Evolutionary conservation across 345 rosid species (phyloP), one percentile per base, ranked within the genome.

Genomic region (Passiflora organensis): DNA sequence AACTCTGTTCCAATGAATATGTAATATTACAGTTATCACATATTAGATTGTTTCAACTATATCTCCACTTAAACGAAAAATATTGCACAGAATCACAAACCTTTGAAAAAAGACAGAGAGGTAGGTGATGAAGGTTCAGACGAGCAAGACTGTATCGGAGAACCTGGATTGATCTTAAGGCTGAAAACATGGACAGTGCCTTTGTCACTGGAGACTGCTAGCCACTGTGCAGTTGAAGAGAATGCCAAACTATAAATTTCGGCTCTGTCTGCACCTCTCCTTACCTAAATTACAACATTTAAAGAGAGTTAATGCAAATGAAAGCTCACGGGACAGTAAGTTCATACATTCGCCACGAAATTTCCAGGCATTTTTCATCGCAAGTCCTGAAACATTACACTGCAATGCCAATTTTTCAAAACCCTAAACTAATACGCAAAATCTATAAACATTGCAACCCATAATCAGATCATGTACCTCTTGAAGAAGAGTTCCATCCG

Each of bases 201-300:
- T 64, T 93, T 93, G 64, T 89, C 96, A 58, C 99, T 93, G 53
- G 99, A 89, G 59, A 84, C 96, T 42, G 94, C 95, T 59, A 89
- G 62, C 95, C 94, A 86, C 48, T 89, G 79, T 9, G 89, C 89
- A 60, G 80, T 67, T 42, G 86, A 60, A 60, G 96, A 93, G 71
- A 93, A 89, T 13, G 94, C 96, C 73, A 93, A 66, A 69, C 96
- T 89, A 60, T 82, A 75, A 55, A 93, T 83, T 53, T 84, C 95
- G 3, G 96, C 96, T 81, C 94, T 82, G 50, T 89, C 96, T 28
- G 91, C 87, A 66, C 99, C 99, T 59, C 96, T 84, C 64, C 96
- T 80, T 22, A 93, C 85, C 99, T 93, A 28, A 28, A 28, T 8
- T 8, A 28, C 34, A 28, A 28, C 34, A 28, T 28, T 28, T n/a